Evolutionary conservation across 495 filamentous ascomycete species (phyloP).

Genomic region (Pseudevernia furfuracea): DNA sequence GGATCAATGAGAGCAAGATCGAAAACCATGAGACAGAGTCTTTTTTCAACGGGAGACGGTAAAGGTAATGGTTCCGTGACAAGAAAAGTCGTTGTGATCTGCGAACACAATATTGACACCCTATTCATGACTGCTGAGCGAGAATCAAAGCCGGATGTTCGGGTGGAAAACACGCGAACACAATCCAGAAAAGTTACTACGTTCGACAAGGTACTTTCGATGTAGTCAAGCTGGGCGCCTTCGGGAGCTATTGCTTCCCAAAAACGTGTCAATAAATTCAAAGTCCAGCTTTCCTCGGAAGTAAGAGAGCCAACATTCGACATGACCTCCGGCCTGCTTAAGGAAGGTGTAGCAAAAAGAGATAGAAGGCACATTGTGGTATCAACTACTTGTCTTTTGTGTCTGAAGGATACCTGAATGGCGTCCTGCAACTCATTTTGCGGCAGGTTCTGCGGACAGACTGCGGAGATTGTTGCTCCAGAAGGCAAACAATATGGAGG

Average conservation of each 20-base stretch:
- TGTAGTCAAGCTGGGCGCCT: background rate
- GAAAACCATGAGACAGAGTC: constrained; percentile 14
- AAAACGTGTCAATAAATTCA: constrained; percentile 4
- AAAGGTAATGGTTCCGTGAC: background rate
- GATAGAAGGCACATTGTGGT: constrained; percentile 6
- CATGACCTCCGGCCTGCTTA: background rate
- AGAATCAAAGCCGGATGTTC: background rate
- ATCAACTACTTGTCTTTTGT: background rate
- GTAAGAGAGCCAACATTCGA: background rate
- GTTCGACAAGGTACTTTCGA: background rate
- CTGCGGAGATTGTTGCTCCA: constrained; percentile 6
- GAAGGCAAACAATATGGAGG: constrained; percentile 11
- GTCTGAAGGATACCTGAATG: background rate
- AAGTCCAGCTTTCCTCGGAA: constrained; percentile 4
- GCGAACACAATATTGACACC: constrained; percentile 2
- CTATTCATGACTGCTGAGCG: constrained; percentile 5
- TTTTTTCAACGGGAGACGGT: background rate
- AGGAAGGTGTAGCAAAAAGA: background rate
- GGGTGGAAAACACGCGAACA: background rate
- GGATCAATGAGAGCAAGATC: background rate
- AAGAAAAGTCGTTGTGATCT: constrained; percentile 1
- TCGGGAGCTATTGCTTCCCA: constrained; percentile 8
- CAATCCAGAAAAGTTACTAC: background rate
- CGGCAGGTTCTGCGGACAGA: constrained; percentile 2
- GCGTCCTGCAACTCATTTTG: constrained; percentile 8